phyloP scores from a whole-genome alignment of 2,329 filamentous ascomycete genomes.

The Fusarium irregulare region DNA sequence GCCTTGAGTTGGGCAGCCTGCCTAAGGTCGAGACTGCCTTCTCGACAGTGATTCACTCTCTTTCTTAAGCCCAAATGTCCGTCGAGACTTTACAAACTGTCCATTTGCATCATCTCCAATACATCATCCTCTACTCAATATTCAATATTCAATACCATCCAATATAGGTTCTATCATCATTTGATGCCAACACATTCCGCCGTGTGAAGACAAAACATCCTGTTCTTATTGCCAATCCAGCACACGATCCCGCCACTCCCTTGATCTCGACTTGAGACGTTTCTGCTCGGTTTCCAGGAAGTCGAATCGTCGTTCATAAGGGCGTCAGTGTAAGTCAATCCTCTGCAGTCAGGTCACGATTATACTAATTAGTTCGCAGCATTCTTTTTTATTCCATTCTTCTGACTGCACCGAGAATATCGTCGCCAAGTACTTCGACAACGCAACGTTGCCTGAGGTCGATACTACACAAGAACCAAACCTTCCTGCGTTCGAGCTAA shows the following conservation, averaged over 20 bases:
- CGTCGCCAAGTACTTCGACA: background rate
- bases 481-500: background rate
- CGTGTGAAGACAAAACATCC: background rate
- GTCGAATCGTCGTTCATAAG: conserved; percentile 9
- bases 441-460: background rate
- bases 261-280: background rate
- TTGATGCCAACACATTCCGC: background rate
- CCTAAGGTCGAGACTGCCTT: background rate
- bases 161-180: background rate
- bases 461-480: conserved; percentile 6
- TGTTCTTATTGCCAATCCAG: conserved; percentile 2
- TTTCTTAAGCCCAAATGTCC: background rate
- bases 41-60: background rate
- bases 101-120: background rate
- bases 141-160: background rate
- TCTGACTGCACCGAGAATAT: conserved; percentile 8
- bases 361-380: background rate
- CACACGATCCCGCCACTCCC: background rate
- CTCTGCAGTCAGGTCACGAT: background rate
- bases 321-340: conserved; percentile 2
- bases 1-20: background rate
- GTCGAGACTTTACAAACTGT: fast-evolving
- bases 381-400: background rate
- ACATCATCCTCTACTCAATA: background rate
- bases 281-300: conserved; percentile 7